Conservation (phyloP, 805 yeast species). For the Yamadazyma insecticola region DNA sequence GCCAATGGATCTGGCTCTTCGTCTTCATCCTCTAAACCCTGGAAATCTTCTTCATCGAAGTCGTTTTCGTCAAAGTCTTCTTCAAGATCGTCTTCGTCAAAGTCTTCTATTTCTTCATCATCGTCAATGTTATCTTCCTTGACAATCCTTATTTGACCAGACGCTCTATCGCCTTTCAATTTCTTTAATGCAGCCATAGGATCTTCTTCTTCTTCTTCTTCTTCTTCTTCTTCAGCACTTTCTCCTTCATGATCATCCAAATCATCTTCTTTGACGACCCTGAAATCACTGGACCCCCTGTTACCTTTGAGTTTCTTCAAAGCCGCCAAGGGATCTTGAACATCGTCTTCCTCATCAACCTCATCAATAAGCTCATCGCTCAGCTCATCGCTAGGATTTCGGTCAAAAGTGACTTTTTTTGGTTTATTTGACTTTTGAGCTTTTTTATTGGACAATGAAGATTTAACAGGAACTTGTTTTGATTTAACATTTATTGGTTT, state of each 20-base stretch:
- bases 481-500: background rate
- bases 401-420: background rate
- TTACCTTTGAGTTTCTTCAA: slow-evolving; percentile 9
- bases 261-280: slow-evolving; percentile 29
- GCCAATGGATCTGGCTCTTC: slow-evolving; percentile 20
- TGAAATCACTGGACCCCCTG: slow-evolving; percentile 9
- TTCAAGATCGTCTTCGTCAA: slow-evolving; percentile 11
- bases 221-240: slow-evolving; percentile 3
- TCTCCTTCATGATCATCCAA: slow-evolving; percentile 17
- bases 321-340: slow-evolving; percentile 21
- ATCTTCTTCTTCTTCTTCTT: slow-evolving; percentile 13
- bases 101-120: slow-evolving; percentile 23
- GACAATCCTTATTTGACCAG: slow-evolving; percentile 17
- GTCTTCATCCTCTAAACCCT: slow-evolving; percentile 10
- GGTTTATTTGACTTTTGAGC: slow-evolving; percentile 3
- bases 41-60: slow-evolving; percentile 16
- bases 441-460: background rate
- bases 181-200: slow-evolving; percentile 17
- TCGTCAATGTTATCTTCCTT: slow-evolving; percentile 28
- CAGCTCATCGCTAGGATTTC: background rate
- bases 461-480: no score
- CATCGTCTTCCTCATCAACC: slow-evolving; percentile 2
- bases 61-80: slow-evolving; percentile 9
- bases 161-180: slow-evolving; percentile 10
- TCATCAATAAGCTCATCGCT: slow-evolving; percentile 12